Evolutionary conservation across 495 filamentous ascomycete species (phyloP), one percentile per base, ranked within the genome.

Genomic region (Talaromyces borbonicus): DNA sequence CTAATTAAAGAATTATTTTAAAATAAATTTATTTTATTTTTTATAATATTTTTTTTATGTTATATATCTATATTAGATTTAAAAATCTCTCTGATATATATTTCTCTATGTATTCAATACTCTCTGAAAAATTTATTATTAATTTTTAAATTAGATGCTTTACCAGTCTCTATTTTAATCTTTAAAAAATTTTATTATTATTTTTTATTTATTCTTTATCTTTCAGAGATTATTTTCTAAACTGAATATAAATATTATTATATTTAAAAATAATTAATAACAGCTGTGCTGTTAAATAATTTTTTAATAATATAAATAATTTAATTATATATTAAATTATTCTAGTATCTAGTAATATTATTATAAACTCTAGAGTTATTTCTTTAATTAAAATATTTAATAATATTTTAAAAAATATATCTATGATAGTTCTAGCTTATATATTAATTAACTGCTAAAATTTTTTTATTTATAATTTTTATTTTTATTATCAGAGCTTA

Each of bases 401-500:
- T 5, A 41, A 36, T 25, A 43, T 16, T 2, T 5, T 48, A 15
- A 39, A 25, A 9, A 26, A 24, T 2, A 44, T 15, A 25, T 8
- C 20, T 38, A 47, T 16, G 24, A 47, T 20, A 16, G 15, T 19
- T 47, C n/a, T 37, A 19, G 15, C 26, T 12, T 22, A 48, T 8
- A 18, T 43, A n/a, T 42, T 41, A 20, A 48, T 37, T 39, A 48
- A 12, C 5, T 29, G 12, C 12, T 24, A 35, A 43, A 37, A 37
- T 5, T 14, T 37, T 37, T 37, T 8, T 44, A 19, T 5, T 6
- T 23, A 48, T 24, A 5, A 20, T 42, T 8, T 48, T 37, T 44
- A 48, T 44, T 20, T 26, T n/a, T 25, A 41, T 48, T 43, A 48
- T 15, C 12, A 39, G 14, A 16, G n/a, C 26, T n/a, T 40, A 43